phyloP scores from a whole-genome alignment of 2,329 filamentous ascomycete genomes.

The Fusarium fracticaudum region DNA sequence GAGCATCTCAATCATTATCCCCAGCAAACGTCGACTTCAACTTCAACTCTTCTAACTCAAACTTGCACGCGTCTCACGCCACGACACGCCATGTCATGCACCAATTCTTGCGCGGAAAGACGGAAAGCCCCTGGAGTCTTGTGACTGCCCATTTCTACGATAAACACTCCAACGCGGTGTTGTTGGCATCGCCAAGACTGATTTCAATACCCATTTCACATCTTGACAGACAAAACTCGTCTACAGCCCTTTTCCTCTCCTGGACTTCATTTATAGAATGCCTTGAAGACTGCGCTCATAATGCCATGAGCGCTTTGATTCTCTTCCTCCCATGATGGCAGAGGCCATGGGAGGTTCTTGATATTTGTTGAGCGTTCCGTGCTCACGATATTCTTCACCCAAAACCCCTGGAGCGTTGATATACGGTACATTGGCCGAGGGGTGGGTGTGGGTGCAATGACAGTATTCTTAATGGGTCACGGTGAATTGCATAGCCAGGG shows the following conservation, averaged over 20 bases:
- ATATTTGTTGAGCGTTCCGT: constrained; percentile 2
- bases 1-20: not conserved
- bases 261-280: not conserved
- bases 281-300: not conserved
- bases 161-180: constrained; percentile 4
- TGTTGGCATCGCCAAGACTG: constrained; percentile 18
- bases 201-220: not conserved
- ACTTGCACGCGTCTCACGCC: constrained; percentile 19
- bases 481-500: constrained; percentile 36
- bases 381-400: not conserved
- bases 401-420: constrained; percentile 38
- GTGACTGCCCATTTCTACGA: constrained; percentile 8
- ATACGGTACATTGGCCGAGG: constrained; percentile 35
- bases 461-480: constrained; percentile 33
- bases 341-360: constrained; percentile 16
- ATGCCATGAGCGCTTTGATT: not conserved
- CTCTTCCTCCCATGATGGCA: not conserved
- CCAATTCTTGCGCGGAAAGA: constrained; percentile 16
- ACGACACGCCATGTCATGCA: constrained; percentile 22
- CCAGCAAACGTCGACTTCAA: not conserved
- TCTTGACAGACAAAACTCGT: not conserved
- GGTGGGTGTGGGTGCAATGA: constrained; percentile 35
- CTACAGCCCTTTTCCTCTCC: not conserved
- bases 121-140: constrained; percentile 26
- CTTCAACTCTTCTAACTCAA: constrained; percentile 10